phyloP scores from a whole-genome alignment of 1,284 basidiomycete species.

The Heterobasidion irregulare region DNA sequence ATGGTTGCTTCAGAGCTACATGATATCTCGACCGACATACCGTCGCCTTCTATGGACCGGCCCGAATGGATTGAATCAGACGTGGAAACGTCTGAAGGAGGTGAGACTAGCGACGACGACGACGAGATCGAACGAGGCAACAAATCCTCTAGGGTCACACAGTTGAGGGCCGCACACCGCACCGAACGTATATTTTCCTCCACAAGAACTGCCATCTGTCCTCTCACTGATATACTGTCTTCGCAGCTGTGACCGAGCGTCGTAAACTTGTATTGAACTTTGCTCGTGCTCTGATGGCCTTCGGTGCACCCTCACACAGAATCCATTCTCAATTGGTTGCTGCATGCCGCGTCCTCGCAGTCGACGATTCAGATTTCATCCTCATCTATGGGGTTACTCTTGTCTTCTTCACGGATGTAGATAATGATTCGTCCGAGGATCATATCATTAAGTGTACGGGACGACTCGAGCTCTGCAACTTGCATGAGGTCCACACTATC shows the following conservation, averaged over 20 bases:
- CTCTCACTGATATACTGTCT: not conserved
- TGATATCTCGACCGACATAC: not conserved
- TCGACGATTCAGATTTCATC: constrained; percentile 77
- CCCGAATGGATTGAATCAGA: not conserved
- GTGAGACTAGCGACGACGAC: not conserved
- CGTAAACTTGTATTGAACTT: constrained; percentile 58
- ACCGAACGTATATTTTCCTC: not conserved
- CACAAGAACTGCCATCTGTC: not conserved
- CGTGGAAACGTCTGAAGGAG: not conserved
- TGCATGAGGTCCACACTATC: constrained; percentile 70
- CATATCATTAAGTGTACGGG: constrained; percentile 54
- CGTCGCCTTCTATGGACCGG: not conserved
- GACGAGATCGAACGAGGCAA: not conserved
- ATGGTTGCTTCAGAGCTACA: not conserved
- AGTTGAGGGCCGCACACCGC: not conserved
- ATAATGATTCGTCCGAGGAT: constrained; percentile 74
- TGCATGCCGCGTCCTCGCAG: constrained; percentile 53
- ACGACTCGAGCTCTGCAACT: constrained; percentile 65
- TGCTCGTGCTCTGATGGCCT: constrained; percentile 57
- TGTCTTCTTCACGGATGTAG: constrained; percentile 66
- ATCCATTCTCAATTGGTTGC: constrained; percentile 64
- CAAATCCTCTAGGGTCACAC: not conserved
- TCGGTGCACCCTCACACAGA: constrained; percentile 63
- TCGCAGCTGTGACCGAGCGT: constrained; percentile 40
- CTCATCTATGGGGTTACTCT: constrained; percentile 80